Base-by-base conservation (phyloP, 768 basidiomycete species). In the Punctularia strigosozonata region DNA sequence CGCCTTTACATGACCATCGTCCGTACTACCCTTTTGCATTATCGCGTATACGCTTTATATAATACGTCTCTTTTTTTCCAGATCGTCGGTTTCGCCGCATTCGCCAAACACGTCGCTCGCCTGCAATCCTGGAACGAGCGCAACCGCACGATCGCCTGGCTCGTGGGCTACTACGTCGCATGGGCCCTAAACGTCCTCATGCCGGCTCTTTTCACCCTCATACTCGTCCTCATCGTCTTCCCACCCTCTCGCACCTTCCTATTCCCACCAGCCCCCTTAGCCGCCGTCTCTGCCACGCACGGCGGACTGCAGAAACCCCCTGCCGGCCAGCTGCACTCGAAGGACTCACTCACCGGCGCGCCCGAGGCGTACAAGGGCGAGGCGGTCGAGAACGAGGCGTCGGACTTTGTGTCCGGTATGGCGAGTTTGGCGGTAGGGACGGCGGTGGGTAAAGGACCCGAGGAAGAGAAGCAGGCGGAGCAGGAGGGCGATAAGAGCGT, bases 121-220 rank as follows among this genome's bases (percentile, higher is more conserved):
- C 44, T 68, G 4, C 51, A 63, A 12, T 57, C 57, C 6, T 68
- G 66, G 66, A 59, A 60, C 39, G 64, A 68, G 36, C 54, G 49
- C 20, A 51, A 47, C 15, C 49, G 55, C 17, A 58, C 55, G n/a
- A 54, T 50, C 17, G 52, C 48, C 14, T 55, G 46, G 45, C 52
- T 48, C 36, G 58, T 54, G 44, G 43, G 55, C 21, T 68, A 68
- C 45, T 50, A 54, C 34, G n/a, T 53, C 4, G 58, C 62, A 1
- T 68, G 66, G 66, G 52, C 46, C 39, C 47, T 52, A 34, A 51
- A 61, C 21, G 41, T 63, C 20, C 49, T 68, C 38, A 46, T 55
- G n/a, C 58, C 63, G 3, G 34, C 57, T 8, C 30, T 65, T 41
- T 39, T 62, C 38, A 26, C 48, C 26, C 52, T 60, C 12, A 28